Percentiles rank a stretch among this genome's conserved stretches.
phyloP scores from a whole-genome alignment of 495 filamentous ascomycete species.

The Talaromyces liani region DNA sequence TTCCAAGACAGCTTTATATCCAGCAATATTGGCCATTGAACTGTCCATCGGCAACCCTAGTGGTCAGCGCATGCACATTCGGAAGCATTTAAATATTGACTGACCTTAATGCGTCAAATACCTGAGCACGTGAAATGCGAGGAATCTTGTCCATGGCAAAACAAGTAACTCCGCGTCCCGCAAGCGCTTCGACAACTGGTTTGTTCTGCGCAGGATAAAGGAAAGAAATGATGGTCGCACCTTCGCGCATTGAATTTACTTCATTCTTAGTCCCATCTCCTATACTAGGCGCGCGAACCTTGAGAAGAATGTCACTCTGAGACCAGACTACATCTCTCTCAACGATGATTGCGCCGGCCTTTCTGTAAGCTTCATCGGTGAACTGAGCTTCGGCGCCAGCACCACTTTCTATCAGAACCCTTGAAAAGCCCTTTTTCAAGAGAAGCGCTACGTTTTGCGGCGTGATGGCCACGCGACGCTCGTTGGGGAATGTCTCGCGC shows the following conservation, averaged over 20 bases:
- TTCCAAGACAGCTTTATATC: slow-evolving; percentile 78
- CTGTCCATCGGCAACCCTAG: slow-evolving; percentile 18
- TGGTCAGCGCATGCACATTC: neutral
- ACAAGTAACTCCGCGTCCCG: slow-evolving; percentile 52
- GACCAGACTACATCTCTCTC: slow-evolving; percentile 56
- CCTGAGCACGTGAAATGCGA: slow-evolving; percentile 72
- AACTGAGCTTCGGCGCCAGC: slow-evolving; percentile 70
- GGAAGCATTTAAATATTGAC: neutral
- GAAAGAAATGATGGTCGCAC: slow-evolving; percentile 65
- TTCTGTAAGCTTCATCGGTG: slow-evolving; percentile 60
- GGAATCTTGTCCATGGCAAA: slow-evolving; percentile 86
- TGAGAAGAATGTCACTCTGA: slow-evolving; percentile 66
- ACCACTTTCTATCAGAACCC: slow-evolving; percentile 65
- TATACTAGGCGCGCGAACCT: slow-evolving; percentile 61
- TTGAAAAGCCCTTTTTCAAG: slow-evolving; percentile 70
- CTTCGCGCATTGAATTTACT: slow-evolving; percentile 50
- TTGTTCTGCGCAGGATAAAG: slow-evolving; percentile 68
- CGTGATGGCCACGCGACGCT: slow-evolving; percentile 72
- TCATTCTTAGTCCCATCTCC: slow-evolving; percentile 44
- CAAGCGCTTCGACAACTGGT: slow-evolving; percentile 57
- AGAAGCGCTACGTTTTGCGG: slow-evolving; percentile 70
- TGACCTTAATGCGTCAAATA: slow-evolving; percentile 64
- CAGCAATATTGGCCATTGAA: slow-evolving; percentile 83
- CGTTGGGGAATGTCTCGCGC: slow-evolving; percentile 60
- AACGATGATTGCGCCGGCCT: slow-evolving; percentile 64